These are phyloP conservation scores for Stagonosporopsis tanaceti DNA, from an alignment of 2,329 filamentous ascomycete genomes.

Conservation along the genomic window DNA sequence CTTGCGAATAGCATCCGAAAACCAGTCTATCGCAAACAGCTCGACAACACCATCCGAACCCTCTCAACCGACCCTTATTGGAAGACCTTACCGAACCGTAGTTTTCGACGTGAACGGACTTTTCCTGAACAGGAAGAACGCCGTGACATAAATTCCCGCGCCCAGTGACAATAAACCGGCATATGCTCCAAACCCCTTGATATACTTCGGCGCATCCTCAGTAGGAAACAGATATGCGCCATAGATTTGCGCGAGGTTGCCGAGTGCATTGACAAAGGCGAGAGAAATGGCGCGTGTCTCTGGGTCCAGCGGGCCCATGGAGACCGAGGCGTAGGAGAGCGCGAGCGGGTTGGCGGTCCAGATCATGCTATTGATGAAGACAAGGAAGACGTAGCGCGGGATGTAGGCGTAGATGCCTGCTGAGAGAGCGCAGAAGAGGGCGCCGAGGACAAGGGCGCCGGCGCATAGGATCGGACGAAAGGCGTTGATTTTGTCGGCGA, in stretches of 20 bases:
- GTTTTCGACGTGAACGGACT: conserved; percentile 27
- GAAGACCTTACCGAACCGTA: not conserved
- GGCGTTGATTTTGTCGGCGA: conserved; percentile 27
- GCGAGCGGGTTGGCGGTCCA: conserved; percentile 38
- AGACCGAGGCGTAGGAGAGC: conserved; percentile 30
- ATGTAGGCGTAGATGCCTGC: conserved; percentile 36
- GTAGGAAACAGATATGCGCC: conserved; percentile 32
- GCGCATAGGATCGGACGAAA: conserved; percentile 29
- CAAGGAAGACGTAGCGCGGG: conserved; percentile 36
- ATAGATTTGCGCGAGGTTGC: conserved; percentile 35
- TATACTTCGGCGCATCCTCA: conserved; percentile 32
- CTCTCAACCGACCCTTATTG: not conserved
- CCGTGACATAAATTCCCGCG: conserved; percentile 27
- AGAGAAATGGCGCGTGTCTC: conserved; percentile 35
- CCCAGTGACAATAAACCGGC: conserved; percentile 32
- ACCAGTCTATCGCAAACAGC: not conserved
- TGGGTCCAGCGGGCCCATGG: conserved; percentile 31
- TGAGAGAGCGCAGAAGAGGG: conserved; percentile 34
- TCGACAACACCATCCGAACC: not conserved
- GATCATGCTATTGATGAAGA: conserved; percentile 36
- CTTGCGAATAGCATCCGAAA: not conserved
- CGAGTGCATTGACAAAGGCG: conserved; percentile 34
- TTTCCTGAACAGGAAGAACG: conserved; percentile 31
- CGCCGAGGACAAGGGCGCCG: conserved; percentile 23
- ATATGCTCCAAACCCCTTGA: conserved; percentile 34